phyloP scores from a whole-genome alignment of 2,329 filamentous ascomycete genomes.

The Microsporum canis region DNA sequence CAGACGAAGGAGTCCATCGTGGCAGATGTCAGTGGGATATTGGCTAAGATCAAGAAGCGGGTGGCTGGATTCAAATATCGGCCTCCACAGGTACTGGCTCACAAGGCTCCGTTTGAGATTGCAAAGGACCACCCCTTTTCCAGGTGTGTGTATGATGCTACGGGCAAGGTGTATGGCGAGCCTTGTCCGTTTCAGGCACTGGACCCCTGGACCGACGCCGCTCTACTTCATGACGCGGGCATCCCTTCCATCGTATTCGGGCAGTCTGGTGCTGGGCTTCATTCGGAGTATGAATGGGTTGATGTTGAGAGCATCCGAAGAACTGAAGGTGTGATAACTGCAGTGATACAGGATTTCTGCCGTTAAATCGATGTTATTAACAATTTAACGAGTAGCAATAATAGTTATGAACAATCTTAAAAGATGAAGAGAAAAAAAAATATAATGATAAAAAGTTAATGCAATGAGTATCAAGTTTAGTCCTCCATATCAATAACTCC shows the following conservation, averaged over 20 bases:
- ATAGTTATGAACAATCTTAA: not conserved
- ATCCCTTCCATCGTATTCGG: slow-evolving; percentile 41
- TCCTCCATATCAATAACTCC: not conserved
- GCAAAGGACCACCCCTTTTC: slow-evolving; percentile 33
- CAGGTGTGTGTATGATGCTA: slow-evolving; percentile 22
- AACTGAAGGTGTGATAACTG: slow-evolving; percentile 16
- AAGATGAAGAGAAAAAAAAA: not conserved
- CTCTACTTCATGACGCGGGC: slow-evolving; percentile 35
- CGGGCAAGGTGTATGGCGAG: slow-evolving; percentile 20
- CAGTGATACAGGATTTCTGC: not conserved
- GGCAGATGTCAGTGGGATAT: slow-evolving; percentile 28
- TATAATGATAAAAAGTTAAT: not conserved
- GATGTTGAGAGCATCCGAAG: slow-evolving; percentile 34
- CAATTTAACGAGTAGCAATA: too few relatives aligned
- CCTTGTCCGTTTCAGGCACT: slow-evolving; percentile 21
- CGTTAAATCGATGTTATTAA: not conserved
- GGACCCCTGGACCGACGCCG: slow-evolving; percentile 43
- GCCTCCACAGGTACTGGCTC: slow-evolving; percentile 31
- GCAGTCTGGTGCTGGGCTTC: slow-evolving; percentile 39
- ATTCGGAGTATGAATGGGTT: slow-evolving; percentile 43
- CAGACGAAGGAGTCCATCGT: slow-evolving; percentile 33
- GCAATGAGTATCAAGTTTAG: not conserved
- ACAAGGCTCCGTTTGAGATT: slow-evolving; percentile 36
- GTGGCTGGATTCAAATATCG: slow-evolving; percentile 33
- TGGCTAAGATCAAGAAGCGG: slow-evolving; percentile 24